phyloP scores from a whole-genome alignment of 2,329 filamentous ascomycete species.

The Sclerotiophoma versabilis region DNA sequence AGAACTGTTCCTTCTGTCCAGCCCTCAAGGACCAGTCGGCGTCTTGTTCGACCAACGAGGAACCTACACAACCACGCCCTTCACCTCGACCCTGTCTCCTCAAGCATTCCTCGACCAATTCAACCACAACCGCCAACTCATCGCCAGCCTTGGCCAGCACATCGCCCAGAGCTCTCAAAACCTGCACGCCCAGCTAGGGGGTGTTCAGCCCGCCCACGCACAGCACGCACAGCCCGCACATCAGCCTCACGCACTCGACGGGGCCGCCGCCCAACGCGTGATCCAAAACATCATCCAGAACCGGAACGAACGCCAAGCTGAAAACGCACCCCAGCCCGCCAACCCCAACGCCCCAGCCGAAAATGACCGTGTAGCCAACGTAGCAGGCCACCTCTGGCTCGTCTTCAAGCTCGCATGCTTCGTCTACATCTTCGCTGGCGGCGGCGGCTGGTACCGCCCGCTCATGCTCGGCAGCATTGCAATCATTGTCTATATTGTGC shows the following conservation, averaged over 20 bases:
- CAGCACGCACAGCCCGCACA: conserved; percentile 14
- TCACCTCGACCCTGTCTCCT: conserved; percentile 36
- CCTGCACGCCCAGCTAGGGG: conserved; percentile 28
- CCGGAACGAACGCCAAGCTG: conserved; percentile 21
- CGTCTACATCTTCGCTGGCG: conserved; percentile 62
- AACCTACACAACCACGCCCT: conserved; percentile 44
- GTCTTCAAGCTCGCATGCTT: conserved; percentile 65
- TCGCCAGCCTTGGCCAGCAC: conserved; percentile 41
- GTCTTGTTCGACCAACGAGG: conserved; percentile 46
- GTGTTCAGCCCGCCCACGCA: conserved; percentile 16
- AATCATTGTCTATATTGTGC: conserved; percentile 51
- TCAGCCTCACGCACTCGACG: conserved; percentile 16
- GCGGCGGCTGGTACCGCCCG: conserved; percentile 52
- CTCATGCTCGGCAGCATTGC: conserved; percentile 51
- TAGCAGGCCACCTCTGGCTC: conserved; percentile 60
- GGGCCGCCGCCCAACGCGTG: conserved; percentile 15
- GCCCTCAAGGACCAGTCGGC: conserved; percentile 47
- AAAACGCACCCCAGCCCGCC: conserved; percentile 11
- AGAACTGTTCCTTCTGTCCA: conserved; percentile 47
- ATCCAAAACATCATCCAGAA: conserved; percentile 23
- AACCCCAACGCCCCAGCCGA: conserved; percentile 24
- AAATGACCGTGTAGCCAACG: conserved; percentile 35
- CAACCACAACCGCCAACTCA: conserved; percentile 41
- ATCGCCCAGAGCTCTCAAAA: conserved; percentile 30
- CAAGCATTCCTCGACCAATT: conserved; percentile 46